Percentiles rank a stretch among this genome's conserved stretches.
Conservation (phyloP, 345 rosid genomes). For the Tarenaya hassleriana region DNA sequence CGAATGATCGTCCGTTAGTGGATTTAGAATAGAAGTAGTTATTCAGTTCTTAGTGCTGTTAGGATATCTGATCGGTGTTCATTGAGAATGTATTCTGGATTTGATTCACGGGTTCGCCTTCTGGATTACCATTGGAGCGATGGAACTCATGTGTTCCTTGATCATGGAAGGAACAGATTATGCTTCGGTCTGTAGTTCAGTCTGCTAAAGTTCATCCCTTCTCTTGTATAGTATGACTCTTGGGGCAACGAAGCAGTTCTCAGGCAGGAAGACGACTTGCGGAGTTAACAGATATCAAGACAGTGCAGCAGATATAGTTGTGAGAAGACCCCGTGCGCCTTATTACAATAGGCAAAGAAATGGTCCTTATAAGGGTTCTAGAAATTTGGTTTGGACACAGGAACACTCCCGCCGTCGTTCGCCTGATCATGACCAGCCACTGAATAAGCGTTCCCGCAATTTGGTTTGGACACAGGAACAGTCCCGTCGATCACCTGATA, state of each 20-base stretch:
- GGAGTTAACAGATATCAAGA: slow-evolving; percentile 17
- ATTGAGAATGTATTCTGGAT: neutral
- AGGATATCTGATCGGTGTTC: neutral
- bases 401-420: slow-evolving; percentile 9
- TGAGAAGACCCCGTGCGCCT: slow-evolving; percentile 17
- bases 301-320: slow-evolving; percentile 14
- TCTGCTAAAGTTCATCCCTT: slow-evolving; percentile 23
- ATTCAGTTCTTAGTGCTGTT: neutral
- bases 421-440: slow-evolving; percentile 10
- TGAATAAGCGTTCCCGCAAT: slow-evolving; percentile 21
- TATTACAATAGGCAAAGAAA: slow-evolving; percentile 14
- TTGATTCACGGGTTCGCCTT: slow-evolving; percentile 8
- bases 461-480: slow-evolving; percentile 25
- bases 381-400: slow-evolving; percentile 29
- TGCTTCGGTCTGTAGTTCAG: slow-evolving; percentile 10
- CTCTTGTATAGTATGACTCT: slow-evolving; percentile 26
- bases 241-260: slow-evolving; percentile 25
- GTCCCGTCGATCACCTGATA: slow-evolving; percentile 8
- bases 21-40: slow-evolving; percentile 8
- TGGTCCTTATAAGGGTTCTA: slow-evolving; percentile 9
- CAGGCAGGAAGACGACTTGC: slow-evolving; percentile 11
- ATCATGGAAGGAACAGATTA: slow-evolving; percentile 16
- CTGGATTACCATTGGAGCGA: slow-evolving; percentile 6
- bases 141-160: slow-evolving; percentile 12
- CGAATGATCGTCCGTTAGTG: slow-evolving; percentile 1